Evolutionary conservation across 768 basidiomycete species (phyloP), one percentile per base, ranked within the genome.

Genomic region (Tylopilus sp.): DNA sequence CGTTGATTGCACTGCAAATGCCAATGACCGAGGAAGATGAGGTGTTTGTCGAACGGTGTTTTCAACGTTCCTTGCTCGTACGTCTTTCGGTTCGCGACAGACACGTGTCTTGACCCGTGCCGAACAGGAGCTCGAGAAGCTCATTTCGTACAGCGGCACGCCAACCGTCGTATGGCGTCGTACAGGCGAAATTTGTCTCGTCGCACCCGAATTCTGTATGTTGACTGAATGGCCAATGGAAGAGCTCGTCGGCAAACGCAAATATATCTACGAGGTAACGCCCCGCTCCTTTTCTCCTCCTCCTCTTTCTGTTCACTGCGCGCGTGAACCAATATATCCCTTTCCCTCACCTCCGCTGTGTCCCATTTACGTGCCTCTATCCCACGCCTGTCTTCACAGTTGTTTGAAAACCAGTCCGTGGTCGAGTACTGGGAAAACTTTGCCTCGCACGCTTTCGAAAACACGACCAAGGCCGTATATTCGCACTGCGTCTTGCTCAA

Each of bases 381-480:
- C 35, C 64, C n/a, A 3, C n/a, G 20, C 28, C 6, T 13, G 30
- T 20, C 48, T 23, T 35, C 31, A 26, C 53, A 95, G 89, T 75
- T 98, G 47, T 95, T 98, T 66, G 93, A 97, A 73, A 91, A 94
- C 67, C 88, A 92, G 68, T 95, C 93, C 44, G 91, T 86, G 46
- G 95, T 97, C 46, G 89, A 93, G 67, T 94, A 93, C 67, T 94
- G 90, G 87, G 97, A 98, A 71, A 92, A 90, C 69, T 98, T 98
- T 67, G 91, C 92, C 23, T 83, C 86, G 44, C 93, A 98, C 69
- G 95, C 97, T 7, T 99, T 99, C 62, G 95, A 99, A 69, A 97
- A 94, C 71, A 92, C 94, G 46, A 91, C 93, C 33, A 93, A 93
- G 71, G 91, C 91, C 2, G 91, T 98, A 47, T 95, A 93, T 69